phyloP scores from a whole-genome alignment of 2,329 filamentous ascomycete genomes.

The Clonostachys rosea region DNA sequence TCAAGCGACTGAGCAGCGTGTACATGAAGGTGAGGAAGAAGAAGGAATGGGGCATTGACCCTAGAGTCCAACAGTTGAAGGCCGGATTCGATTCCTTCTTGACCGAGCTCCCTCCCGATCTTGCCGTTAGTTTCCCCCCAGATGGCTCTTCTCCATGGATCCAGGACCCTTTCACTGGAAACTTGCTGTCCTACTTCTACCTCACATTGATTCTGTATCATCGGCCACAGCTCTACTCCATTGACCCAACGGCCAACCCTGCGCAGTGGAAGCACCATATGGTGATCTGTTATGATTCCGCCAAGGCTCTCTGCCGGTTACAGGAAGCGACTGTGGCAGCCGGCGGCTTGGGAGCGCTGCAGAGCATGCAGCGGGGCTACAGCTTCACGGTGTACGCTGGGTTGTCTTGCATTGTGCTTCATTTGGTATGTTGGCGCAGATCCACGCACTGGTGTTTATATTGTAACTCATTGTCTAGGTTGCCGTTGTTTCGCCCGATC shows the following conservation, averaged over 20 bases:
- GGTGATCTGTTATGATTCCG: constrained; percentile 77
- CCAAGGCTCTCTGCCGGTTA: constrained; percentile 78
- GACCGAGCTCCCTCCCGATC: constrained; percentile 69
- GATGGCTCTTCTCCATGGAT: constrained; percentile 82
- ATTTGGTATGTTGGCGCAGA: constrained; percentile 63
- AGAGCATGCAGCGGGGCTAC: constrained; percentile 91
- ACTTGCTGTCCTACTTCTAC: constrained; percentile 86
- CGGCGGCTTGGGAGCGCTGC: constrained; percentile 73
- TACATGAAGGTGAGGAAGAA: constrained; percentile 72
- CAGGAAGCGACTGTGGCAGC: constrained; percentile 78
- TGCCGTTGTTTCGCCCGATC: constrained; percentile 88
- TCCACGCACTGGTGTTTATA: too few species aligned
- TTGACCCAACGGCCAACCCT: constrained; percentile 66
- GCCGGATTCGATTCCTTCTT: constrained; percentile 74
- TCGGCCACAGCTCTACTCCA: constrained; percentile 76
- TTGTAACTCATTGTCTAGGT: constrained; percentile 47
- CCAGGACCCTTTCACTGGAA: constrained; percentile 81
- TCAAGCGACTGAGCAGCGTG: constrained; percentile 70
- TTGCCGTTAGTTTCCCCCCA: constrained; percentile 71
- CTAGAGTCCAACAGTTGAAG: constrained; percentile 76
- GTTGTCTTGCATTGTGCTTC: constrained; percentile 86
- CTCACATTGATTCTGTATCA: constrained; percentile 82
- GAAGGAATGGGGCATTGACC: constrained; percentile 83
- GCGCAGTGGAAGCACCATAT: constrained; percentile 86
- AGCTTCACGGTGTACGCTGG: constrained; percentile 95